Evolutionary conservation across 441 rosid species (phyloP).

Genomic region (Gossypium schwendimanii): DNA sequence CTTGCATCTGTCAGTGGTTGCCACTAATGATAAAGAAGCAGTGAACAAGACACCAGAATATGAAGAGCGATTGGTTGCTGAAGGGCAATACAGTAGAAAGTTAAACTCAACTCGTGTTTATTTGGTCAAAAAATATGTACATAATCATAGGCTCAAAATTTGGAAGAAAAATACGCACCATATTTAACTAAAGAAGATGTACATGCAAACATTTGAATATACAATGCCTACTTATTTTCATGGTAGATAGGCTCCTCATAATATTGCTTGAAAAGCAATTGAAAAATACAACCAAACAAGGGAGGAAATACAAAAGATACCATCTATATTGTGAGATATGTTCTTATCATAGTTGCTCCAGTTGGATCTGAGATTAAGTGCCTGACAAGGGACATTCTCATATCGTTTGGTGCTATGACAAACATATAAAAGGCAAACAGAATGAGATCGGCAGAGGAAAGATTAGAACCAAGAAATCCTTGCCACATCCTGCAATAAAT

Average conservation of each 20-base stretch:
- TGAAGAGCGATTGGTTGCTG: not conserved
- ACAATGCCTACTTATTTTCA: constrained; percentile 12
- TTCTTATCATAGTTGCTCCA: constrained; percentile 80
- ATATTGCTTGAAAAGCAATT: constrained; percentile 8
- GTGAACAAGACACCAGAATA: not conserved
- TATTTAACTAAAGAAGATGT: not conserved
- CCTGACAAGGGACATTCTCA: constrained; percentile 67
- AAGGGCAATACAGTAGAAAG: not conserved
- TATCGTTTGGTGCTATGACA: constrained; percentile 64
- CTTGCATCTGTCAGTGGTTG: not conserved
- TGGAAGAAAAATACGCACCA: not conserved
- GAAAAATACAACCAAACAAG: constrained; percentile 20
- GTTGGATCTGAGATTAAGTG: constrained; percentile 88
- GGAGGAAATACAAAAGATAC: constrained; percentile 2
- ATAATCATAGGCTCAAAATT: not conserved
- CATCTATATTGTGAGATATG: constrained; percentile 53
- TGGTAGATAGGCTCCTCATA: not conserved
- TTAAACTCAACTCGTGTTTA: not conserved
- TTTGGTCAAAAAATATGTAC: not conserved
- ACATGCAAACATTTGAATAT: constrained; percentile 4
- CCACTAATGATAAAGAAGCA: no score
- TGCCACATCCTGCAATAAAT: constrained; percentile 73
- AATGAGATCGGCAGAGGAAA: constrained; percentile 71
- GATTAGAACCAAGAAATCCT: constrained; percentile 84
- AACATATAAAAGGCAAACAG: constrained; percentile 82